A percentile compares a stretch with the other conserved stretches of the same genome.
Evolutionary conservation across 2,329 filamentous ascomycete genomes (phyloP).

Genomic region (Fusarium pilosicola): DNA sequence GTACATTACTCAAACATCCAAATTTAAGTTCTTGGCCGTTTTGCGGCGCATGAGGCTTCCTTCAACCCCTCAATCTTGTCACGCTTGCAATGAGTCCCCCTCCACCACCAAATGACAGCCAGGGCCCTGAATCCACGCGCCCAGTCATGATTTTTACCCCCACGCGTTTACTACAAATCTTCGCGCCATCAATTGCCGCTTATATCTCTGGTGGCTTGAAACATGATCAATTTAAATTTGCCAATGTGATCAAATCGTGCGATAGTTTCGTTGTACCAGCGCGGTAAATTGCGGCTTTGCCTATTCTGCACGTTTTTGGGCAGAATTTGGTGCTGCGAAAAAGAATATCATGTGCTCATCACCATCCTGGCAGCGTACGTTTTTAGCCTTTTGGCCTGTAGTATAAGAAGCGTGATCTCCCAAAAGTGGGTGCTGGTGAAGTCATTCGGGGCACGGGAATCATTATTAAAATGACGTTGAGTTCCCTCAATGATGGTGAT

Average conservation of each 20-base stretch:
- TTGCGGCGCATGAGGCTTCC: neutral
- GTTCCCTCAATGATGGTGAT: neutral
- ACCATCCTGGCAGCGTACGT: neutral
- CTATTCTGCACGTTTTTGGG: too few species aligned
- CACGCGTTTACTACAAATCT: neutral
- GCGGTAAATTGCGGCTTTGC: neutral
- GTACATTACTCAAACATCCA: neutral
- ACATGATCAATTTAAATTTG: neutral
- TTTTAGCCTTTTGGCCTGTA: too few species aligned
- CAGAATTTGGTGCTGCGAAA: neutral
- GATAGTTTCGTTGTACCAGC: neutral
- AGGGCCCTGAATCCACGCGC: too few species aligned
- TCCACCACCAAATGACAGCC: too few species aligned
- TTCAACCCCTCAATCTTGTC: neutral
- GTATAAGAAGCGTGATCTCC: neutral
- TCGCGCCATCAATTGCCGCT: rapidly evolving
- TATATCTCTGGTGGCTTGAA: neutral
- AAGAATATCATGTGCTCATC: neutral
- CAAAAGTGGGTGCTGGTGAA: neutral
- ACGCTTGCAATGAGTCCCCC: neutral
- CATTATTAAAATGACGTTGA: neutral
- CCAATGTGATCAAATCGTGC: neutral
- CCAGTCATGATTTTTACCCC: neutral
- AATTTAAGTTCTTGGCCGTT: neutral
- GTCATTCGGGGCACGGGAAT: neutral